Percentiles rank a stretch among this genome's conserved stretches.
Conservation (phyloP, 306 rosid species). For the Benincasa hispida region DNA sequence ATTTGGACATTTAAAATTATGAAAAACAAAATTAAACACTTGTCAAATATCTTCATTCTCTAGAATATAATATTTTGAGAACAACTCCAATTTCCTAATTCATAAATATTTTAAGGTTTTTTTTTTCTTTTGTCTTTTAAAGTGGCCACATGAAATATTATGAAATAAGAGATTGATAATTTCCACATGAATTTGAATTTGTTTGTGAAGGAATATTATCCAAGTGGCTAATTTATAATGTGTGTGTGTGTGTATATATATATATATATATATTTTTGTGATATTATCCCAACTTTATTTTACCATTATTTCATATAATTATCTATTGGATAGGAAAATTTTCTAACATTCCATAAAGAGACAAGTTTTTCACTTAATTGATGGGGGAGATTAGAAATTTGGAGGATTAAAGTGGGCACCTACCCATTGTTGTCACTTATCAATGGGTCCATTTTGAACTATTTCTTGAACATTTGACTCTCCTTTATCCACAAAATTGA, state of each 20-base stretch:
- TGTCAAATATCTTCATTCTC: not conserved
- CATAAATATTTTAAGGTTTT: not conserved
- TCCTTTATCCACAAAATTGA: not conserved
- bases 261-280: too few relatives aligned
- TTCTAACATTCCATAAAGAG: not conserved
- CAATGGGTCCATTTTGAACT: not conserved
- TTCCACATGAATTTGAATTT: not conserved
- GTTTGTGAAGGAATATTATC: not conserved
- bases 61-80: not conserved
- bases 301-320: not conserved
- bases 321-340: not conserved
- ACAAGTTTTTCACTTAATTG: not conserved
- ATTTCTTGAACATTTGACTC: not conserved
- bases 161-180: not conserved
- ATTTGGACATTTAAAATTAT: too few relatives aligned
- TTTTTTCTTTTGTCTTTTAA: not conserved
- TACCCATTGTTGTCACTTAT: not conserved
- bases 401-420: not conserved
- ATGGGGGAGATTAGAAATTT: not conserved
- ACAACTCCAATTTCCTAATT: not conserved
- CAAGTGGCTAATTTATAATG: not conserved
- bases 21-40: too few relatives aligned
- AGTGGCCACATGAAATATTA: not conserved
- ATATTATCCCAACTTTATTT: not conserved
- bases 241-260: too few relatives aligned